Conservation (phyloP, 805 yeast genomes). For the fission yeast (Schizosaccharomyces pombe) region DNA sequence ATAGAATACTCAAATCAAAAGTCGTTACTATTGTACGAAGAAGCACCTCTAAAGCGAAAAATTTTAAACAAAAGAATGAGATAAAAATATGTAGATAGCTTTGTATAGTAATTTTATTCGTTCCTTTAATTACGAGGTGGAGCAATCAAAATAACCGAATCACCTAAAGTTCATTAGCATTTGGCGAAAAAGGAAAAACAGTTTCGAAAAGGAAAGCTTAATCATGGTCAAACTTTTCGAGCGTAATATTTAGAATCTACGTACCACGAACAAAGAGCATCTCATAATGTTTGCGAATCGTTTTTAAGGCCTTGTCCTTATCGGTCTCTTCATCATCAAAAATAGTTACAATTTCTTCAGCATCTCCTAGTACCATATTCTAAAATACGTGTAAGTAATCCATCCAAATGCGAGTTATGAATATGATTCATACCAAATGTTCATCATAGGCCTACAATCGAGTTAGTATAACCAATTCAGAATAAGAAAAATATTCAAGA, state of each 20-base stretch:
- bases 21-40: too few species aligned
- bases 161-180: constrained; percentile 35
- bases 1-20: too few species aligned
- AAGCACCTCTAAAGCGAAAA: too few species aligned
- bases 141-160: constrained; percentile 68
- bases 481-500: constrained; percentile 68
- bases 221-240: too few species aligned
- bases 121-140: constrained; percentile 13
- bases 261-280: constrained; percentile 64
- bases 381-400: neutral
- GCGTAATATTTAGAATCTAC: too few species aligned
- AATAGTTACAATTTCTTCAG: constrained; percentile 54
- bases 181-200: neutral
- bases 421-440: neutral
- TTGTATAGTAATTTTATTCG: neutral
- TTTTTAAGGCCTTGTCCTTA: constrained; percentile 13
- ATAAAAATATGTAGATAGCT: neutral
- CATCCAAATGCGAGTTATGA: neutral
- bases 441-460: constrained; percentile 3
- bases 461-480: constrained; percentile 18
- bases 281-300: constrained; percentile 37
- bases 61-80: too few species aligned
- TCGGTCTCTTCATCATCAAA: constrained; percentile 24
- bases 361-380: constrained; percentile 83
- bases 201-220: neutral